These are phyloP conservation scores for Plasmodium coatneyi DNA, from an alignment of 169 alveolate species.

Conservation along the genomic window DNA sequence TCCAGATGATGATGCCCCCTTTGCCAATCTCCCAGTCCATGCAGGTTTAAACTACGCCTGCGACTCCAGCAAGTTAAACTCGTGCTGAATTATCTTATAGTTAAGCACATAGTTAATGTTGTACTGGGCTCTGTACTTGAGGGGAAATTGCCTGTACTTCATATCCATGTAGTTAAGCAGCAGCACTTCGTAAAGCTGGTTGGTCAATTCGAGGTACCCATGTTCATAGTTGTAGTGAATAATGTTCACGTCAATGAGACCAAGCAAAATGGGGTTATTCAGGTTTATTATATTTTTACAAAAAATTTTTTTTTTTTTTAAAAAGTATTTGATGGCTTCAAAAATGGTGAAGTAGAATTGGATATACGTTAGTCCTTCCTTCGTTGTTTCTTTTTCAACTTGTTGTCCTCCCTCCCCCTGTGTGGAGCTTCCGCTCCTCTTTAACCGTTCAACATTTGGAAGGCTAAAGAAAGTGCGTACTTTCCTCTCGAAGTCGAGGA, in stretches of 20 bases:
- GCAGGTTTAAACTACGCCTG: background rate
- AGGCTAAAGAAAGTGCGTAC: slow-evolving; percentile 19
- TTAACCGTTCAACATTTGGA: slow-evolving; percentile 26
- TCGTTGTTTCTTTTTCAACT: background rate
- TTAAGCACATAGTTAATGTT: slow-evolving; percentile 82
- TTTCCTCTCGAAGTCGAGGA: slow-evolving; percentile 35
- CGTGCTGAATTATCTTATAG: slow-evolving; percentile 77
- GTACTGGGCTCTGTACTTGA: slow-evolving; percentile 66
- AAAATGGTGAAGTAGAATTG: slow-evolving; percentile 54
- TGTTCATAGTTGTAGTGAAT: slow-evolving; percentile 43
- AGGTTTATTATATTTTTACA: slow-evolving; percentile 39
- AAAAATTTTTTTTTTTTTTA: slow-evolving; percentile 56
- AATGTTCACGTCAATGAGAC: slow-evolving; percentile 52
- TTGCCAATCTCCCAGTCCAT: background rate
- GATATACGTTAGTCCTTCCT: slow-evolving; percentile 15
- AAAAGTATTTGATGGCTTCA: slow-evolving; percentile 39
- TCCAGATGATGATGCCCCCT: background rate
- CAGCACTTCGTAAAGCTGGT: slow-evolving; percentile 27
- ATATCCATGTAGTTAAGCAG: slow-evolving; percentile 38
- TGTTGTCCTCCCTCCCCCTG: background rate
- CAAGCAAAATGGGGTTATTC: slow-evolving; percentile 49
- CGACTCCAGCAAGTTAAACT: slow-evolving; percentile 62
- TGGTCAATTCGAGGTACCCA: slow-evolving; percentile 31
- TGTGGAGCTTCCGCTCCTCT: background rate
- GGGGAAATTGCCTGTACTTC: slow-evolving; percentile 39